phyloP scores from a whole-genome alignment of 352 stramenopile species.

The Globisporangium splendens region DNA sequence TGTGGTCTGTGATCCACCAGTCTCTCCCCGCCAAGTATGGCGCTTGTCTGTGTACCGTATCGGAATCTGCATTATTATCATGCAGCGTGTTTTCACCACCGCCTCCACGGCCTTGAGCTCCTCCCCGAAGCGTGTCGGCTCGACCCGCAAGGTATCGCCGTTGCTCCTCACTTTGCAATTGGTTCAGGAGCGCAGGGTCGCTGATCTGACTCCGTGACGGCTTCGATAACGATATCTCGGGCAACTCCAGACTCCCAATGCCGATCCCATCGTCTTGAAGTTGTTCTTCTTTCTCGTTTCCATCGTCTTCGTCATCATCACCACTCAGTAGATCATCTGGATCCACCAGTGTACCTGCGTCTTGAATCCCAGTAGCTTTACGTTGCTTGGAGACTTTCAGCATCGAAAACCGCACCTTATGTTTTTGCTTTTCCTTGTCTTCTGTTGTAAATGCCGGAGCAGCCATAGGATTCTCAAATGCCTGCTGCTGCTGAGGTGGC shows the following conservation, averaged over 20 bases:
- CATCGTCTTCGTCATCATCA: constrained; percentile 8
- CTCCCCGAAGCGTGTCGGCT: constrained; percentile 29
- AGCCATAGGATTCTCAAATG: constrained; percentile 45
- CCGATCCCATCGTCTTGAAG: constrained; percentile 53
- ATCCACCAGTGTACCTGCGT: background rate
- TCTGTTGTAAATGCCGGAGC: background rate
- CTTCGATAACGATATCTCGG: constrained; percentile 19
- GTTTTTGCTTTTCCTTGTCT: background rate
- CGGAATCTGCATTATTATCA: constrained; percentile 9
- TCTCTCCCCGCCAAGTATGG: constrained; percentile 60
- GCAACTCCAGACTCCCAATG: constrained; percentile 42
- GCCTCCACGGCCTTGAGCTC: background rate
- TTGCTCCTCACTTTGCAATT: constrained; percentile 38
- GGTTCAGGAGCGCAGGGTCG: constrained; percentile 53
- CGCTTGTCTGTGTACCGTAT: constrained; percentile 11
- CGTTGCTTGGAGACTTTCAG: constrained; percentile 8
- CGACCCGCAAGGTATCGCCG: constrained; percentile 53
- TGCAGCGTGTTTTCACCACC: background rate
- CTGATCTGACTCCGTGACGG: constrained; percentile 5
- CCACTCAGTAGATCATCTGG: constrained; percentile 4
- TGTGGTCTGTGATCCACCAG: constrained; percentile 70
- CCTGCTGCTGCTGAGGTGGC: constrained; percentile 21
- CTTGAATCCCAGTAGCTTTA: constrained; percentile 6
- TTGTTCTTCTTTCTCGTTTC: constrained; percentile 7
- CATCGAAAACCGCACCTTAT: background rate